phyloP scores from a whole-genome alignment of 1,284 basidiomycete genomes.

The Neolentinus lepideus region DNA sequence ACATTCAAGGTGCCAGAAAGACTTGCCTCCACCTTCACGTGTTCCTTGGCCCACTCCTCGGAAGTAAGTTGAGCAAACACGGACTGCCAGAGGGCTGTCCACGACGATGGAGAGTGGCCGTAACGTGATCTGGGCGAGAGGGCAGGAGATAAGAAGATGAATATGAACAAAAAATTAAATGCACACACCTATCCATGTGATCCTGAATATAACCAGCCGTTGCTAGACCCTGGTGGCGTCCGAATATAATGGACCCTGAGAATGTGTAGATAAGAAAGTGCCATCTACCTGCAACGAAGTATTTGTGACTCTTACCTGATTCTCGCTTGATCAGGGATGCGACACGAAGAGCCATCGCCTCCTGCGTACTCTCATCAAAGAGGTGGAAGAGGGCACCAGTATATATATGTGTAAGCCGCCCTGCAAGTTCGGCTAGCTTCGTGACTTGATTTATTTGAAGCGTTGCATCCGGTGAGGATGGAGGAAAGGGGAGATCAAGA shows the following conservation, averaged over 20 bases:
- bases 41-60: background rate
- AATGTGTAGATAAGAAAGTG: no score
- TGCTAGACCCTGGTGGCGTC: conserved; percentile 22
- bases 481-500: conserved; percentile 9
- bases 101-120: background rate
- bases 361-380: conserved; percentile 27
- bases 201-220: conserved; percentile 22
- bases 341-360: conserved; percentile 22
- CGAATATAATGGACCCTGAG: conserved; percentile 18
- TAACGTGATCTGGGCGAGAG: background rate
- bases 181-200: background rate
- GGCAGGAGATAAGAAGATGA: no score
- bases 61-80: background rate
- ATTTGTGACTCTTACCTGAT: conserved; percentile 13
- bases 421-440: conserved; percentile 10
- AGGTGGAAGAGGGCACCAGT: conserved; percentile 28
- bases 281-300: no score
- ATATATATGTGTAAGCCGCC: conserved; percentile 13
- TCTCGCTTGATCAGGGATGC: conserved; percentile 17
- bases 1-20: background rate
- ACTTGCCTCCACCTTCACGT: background rate
- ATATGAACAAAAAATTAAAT: no score
- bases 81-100: background rate
- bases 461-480: background rate
- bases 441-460: conserved; percentile 5